These are phyloP conservation scores for Sporothrix curviconia DNA, from an alignment of 2,329 filamentous ascomycete genomes.

Conservation along the genomic window DNA sequence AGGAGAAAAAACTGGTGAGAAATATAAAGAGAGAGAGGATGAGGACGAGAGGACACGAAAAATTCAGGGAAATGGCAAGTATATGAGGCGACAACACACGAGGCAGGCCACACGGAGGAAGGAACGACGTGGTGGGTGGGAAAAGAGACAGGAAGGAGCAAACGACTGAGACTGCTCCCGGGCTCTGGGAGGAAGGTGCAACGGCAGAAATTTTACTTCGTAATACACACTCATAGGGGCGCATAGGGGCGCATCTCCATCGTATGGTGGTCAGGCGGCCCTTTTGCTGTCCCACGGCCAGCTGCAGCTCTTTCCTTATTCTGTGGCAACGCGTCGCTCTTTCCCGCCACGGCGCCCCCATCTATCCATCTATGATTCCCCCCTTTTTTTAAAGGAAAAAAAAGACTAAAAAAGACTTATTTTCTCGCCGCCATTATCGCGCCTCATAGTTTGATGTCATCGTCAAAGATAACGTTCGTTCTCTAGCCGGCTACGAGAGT, in stretches of 20 bases:
- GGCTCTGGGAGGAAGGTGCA: too few relatives aligned
- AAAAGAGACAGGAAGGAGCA: too few relatives aligned
- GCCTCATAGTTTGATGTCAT: background rate
- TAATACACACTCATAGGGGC: too few relatives aligned
- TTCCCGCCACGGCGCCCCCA: background rate
- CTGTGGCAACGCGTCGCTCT: background rate
- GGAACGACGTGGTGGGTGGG: too few relatives aligned
- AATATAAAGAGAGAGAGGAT: background rate
- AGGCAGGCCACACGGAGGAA: background rate
- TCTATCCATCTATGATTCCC: too few relatives aligned
- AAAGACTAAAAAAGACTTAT: too few relatives aligned
- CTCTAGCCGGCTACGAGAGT: background rate
- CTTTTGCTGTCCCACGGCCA: background rate
- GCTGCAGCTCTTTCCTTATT: background rate
- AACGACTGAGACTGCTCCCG: too few relatives aligned
- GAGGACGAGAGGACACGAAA: background rate
- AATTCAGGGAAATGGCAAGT: background rate
- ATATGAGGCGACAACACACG: background rate
- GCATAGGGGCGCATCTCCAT: too few relatives aligned
- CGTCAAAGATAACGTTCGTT: background rate
- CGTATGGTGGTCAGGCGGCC: background rate
- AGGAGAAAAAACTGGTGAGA: background rate
- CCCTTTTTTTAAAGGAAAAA: too few relatives aligned
- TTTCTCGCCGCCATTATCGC: too few relatives aligned
- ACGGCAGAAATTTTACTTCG: too few relatives aligned